Evolutionary conservation across 164 flowering plant species (phyloP).

Genomic region (Nymphaea thermarum): DNA sequence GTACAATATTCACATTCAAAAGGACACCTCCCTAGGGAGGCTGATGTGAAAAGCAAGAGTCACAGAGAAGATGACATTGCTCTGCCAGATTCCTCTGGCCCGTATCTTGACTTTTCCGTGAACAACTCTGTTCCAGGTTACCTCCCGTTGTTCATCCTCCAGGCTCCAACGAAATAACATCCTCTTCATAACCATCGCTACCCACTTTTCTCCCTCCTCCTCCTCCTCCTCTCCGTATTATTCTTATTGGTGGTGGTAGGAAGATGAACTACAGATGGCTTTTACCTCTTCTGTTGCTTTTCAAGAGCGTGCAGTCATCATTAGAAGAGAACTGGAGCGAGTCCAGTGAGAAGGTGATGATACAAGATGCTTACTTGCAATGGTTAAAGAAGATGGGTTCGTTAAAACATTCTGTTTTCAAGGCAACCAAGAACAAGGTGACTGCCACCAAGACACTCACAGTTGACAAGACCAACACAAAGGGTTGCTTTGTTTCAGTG

Average conservation of each 20-base stretch:
- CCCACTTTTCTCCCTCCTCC: neutral
- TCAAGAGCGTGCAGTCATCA: conserved; percentile 5
- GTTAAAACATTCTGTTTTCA: conserved; percentile 23
- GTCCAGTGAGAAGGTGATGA: conserved; percentile 2
- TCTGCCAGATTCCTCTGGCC: conserved; percentile 1
- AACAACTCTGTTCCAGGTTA: neutral
- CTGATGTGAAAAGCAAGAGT: neutral
- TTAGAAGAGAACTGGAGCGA: conserved; percentile 6
- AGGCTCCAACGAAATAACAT: too few species aligned
- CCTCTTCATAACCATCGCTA: too few species aligned
- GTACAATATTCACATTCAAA: too few species aligned
- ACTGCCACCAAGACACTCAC: conserved; percentile 27
- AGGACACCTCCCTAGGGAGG: neutral
- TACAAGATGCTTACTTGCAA: conserved; percentile 20
- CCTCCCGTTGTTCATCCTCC: too few species aligned
- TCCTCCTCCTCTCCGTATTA: neutral
- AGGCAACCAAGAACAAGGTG: conserved; percentile 19
- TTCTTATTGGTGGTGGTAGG: neutral
- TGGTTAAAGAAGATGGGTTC: conserved; percentile 29
- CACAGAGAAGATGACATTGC: neutral
- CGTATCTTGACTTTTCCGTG: neutral
- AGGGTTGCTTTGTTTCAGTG: conserved; percentile 22
- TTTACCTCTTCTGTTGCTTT: conserved; percentile 11
- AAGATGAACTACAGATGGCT: conserved; percentile 1
- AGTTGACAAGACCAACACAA: conserved; percentile 23